Conservation (phyloP, 148 eudicot species). For the Spergularia bocconei region DNA sequence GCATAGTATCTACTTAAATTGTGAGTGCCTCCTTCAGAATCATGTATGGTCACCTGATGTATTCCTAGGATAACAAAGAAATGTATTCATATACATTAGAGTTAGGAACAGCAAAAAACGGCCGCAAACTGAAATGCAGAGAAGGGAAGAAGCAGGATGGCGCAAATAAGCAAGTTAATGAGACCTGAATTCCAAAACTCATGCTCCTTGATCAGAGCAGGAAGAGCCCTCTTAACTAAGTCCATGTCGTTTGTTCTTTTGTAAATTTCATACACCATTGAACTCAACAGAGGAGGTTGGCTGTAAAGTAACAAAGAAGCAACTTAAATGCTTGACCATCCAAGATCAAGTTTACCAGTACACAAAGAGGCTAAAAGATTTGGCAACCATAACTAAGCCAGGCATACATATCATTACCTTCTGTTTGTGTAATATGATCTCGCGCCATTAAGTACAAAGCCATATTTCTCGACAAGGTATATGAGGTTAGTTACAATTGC, state of each 20-base stretch:
- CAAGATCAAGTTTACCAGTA: not conserved
- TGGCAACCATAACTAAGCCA: conserved; percentile 2
- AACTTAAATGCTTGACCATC: conserved; percentile 12
- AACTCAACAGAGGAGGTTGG: conserved; percentile 86
- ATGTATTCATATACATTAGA: not conserved
- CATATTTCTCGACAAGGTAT: conserved; percentile 64
- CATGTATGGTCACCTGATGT: conserved; percentile 67
- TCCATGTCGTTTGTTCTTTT: conserved; percentile 52
- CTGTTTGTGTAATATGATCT: conserved; percentile 88
- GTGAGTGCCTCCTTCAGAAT: conserved; percentile 48
- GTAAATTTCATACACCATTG: conserved; percentile 74
- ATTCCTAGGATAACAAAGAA: conserved; percentile 40
- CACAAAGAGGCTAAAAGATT: not conserved
- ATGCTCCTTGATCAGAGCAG: conserved; percentile 70
- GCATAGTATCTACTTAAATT: conserved; percentile 80
- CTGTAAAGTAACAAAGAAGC: conserved; percentile 38
- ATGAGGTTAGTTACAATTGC: conserved; percentile 85
- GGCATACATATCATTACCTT: conserved; percentile 41
- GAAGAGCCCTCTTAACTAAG: conserved; percentile 58
- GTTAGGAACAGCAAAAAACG: not conserved
- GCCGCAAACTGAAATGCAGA: not conserved
- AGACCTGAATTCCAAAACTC: conserved; percentile 84
- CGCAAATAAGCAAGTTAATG: not conserved
- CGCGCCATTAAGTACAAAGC: conserved; percentile 87
- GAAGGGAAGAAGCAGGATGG: not conserved